Evolutionary conservation across 2,329 filamentous ascomycete genomes (phyloP).

Genomic region (Hirsutella rhossiliensis): DNA sequence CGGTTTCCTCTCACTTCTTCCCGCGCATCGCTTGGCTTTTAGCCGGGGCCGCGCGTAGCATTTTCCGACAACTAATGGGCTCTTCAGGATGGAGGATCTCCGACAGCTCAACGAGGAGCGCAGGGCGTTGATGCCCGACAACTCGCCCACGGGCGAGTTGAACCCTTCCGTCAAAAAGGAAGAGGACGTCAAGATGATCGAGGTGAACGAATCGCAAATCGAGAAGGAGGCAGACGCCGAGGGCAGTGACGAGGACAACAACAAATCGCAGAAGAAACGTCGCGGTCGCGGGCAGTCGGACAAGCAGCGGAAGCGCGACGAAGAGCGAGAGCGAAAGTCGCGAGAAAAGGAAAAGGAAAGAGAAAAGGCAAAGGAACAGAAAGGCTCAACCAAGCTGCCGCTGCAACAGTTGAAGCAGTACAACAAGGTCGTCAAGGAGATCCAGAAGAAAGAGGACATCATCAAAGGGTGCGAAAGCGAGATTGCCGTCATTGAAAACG

Average conservation of each 20-base stretch:
- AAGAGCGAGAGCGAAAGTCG: constrained; percentile 62
- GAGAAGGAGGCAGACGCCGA: constrained; percentile 47
- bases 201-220: constrained; percentile 47
- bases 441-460: constrained; percentile 72
- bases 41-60: background rate
- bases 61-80: constrained; percentile 2
- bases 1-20: no score
- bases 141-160: constrained; percentile 51
- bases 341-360: constrained; percentile 58
- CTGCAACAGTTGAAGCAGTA: constrained; percentile 81
- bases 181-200: constrained; percentile 49
- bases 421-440: constrained; percentile 75
- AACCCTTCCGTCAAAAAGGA: constrained; percentile 35
- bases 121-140: constrained; percentile 62
- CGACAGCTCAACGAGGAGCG: constrained; percentile 59
- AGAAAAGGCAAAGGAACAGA: constrained; percentile 43
- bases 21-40: no score
- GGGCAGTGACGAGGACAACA: constrained; percentile 62
- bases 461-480: constrained; percentile 76
- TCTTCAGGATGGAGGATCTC: constrained; percentile 53
- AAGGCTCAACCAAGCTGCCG: constrained; percentile 48
- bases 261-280: constrained; percentile 38
- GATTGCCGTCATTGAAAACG: constrained; percentile 77
- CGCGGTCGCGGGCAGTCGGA: constrained; percentile 48
- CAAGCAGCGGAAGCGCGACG: constrained; percentile 65